phyloP scores from a whole-genome alignment of 2,329 filamentous ascomycete species.

The Colletotrichum sp. region DNA sequence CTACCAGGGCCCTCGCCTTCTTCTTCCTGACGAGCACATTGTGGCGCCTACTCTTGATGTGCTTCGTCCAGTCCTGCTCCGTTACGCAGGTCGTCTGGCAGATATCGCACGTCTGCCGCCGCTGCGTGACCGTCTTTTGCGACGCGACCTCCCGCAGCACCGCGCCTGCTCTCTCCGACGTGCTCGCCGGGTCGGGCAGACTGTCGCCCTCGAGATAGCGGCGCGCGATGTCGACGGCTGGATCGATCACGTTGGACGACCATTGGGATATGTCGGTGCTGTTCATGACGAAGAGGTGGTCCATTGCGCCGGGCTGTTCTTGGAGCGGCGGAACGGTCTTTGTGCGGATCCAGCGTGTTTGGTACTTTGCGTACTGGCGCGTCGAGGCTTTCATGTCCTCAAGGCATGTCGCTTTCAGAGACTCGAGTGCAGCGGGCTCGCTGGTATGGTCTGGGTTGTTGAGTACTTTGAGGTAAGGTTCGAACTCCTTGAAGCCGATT shows the following conservation, averaged over 20 bases:
- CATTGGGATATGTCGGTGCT: slow-evolving; percentile 73
- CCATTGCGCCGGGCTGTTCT: slow-evolving; percentile 54
- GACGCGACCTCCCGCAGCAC: slow-evolving; percentile 58
- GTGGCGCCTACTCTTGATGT: slow-evolving; percentile 41
- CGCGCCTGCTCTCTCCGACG: slow-evolving; percentile 54
- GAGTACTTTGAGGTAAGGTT: slow-evolving; percentile 67
- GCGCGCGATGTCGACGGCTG: slow-evolving; percentile 66
- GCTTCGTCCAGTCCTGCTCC: slow-evolving; percentile 51
- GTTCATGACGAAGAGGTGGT: slow-evolving; percentile 79
- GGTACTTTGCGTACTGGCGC: slow-evolving; percentile 84
- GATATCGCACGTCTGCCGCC: slow-evolving; percentile 70
- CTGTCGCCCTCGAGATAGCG: slow-evolving; percentile 64
- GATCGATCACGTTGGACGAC: slow-evolving; percentile 65
- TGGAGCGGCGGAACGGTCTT: slow-evolving; percentile 77
- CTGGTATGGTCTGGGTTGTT: slow-evolving; percentile 24
- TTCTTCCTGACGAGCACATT: slow-evolving; percentile 36
- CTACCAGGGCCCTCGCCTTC: slow-evolving; percentile 41
- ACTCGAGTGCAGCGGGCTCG: slow-evolving; percentile 48
- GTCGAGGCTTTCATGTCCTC: slow-evolving; percentile 84
- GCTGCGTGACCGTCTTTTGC: slow-evolving; percentile 57
- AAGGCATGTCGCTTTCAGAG: slow-evolving; percentile 63
- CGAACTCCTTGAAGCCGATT: slow-evolving; percentile 94
- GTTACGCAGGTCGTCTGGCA: slow-evolving; percentile 71
- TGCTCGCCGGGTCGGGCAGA: slow-evolving; percentile 55
- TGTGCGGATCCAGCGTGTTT: slow-evolving; percentile 84